These are phyloP conservation scores for Tothia fuscella DNA, from an alignment of 2,329 filamentous ascomycete genomes.

Conservation along the genomic window DNA sequence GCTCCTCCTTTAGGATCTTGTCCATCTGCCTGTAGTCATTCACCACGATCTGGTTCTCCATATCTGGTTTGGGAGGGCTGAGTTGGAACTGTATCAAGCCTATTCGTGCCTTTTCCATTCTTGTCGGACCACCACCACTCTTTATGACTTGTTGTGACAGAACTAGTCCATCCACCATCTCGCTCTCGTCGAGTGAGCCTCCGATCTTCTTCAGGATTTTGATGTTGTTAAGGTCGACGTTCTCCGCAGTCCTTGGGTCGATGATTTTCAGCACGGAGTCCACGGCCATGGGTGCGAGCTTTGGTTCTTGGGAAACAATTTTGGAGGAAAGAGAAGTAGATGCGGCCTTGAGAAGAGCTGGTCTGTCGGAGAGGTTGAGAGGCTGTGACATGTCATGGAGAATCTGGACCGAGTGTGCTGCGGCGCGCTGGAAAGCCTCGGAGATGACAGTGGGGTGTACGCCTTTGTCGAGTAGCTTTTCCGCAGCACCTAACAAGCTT, in stretches of 20 bases:
- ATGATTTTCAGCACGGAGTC: conserved; percentile 94
- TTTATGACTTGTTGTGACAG: conserved; percentile 89
- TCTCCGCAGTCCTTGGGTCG: conserved; percentile 88
- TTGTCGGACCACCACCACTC: conserved; percentile 75
- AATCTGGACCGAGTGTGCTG: conserved; percentile 74
- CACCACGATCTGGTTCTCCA: conserved; percentile 99
- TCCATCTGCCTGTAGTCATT: conserved; percentile 99
- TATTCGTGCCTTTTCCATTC: conserved; percentile 96
- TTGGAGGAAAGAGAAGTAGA: conserved; percentile 96
- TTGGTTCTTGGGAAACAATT: conserved; percentile 95
- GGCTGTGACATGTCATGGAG: conserved; percentile 94
- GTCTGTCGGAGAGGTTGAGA: conserved; percentile 75
- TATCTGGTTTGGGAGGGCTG: conserved; percentile 96
- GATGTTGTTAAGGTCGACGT: conserved; percentile 93
- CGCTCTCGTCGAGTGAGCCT: conserved; percentile 95
- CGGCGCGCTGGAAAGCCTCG: conserved; percentile 92
- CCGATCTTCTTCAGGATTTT: conserved; percentile 95
- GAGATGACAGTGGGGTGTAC: conserved; percentile 98
- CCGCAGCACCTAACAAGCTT: conserved; percentile 84
- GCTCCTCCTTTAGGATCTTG: conserved; percentile 99
- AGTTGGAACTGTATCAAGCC: conserved; percentile 97
- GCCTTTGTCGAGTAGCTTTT: conserved; percentile 77
- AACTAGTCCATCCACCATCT: conserved; percentile 90
- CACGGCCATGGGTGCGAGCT: conserved; percentile 94
- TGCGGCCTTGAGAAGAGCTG: conserved; percentile 86